phyloP scores from a whole-genome alignment of 2,329 filamentous ascomycete genomes.

The Sporothrix curviconia region DNA sequence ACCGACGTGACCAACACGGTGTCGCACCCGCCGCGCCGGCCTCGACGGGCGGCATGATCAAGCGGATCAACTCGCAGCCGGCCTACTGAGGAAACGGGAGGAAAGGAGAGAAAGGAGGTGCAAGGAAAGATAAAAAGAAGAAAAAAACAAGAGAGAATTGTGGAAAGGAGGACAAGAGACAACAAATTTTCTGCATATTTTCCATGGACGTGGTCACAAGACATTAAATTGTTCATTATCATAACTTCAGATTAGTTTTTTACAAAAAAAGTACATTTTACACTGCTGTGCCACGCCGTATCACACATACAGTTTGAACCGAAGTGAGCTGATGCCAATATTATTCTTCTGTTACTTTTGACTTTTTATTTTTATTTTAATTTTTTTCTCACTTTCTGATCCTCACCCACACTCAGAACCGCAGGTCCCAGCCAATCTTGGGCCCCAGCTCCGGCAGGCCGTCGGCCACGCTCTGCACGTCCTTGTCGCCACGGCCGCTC shows the following conservation, averaged over 20 bases:
- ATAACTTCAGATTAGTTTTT: too few species aligned
- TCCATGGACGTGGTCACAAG: too few species aligned
- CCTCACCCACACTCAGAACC: slow-evolving; percentile 39
- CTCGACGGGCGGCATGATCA: slow-evolving; percentile 10
- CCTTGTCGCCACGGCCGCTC: slow-evolving; percentile 92
- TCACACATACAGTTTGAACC: too few species aligned
- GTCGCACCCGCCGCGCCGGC: slow-evolving; percentile 8
- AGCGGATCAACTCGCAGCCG: slow-evolving; percentile 13
- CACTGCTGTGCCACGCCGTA: too few species aligned
- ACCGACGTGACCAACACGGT: neutral
- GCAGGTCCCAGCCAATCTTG: slow-evolving; percentile 69
- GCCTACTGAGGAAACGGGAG: neutral
- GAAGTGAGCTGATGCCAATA: too few species aligned
- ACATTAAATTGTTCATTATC: too few species aligned
- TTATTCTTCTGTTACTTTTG: too few species aligned
- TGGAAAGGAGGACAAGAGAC: too few species aligned
- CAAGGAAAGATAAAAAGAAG: too few species aligned
- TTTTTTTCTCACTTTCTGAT: neutral
- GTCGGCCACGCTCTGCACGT: slow-evolving; percentile 96
- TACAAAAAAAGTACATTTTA: too few species aligned
- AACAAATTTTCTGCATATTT: neutral
- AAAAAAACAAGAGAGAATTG: too few species aligned
- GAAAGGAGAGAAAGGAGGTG: neutral
- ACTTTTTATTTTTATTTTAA: neutral
- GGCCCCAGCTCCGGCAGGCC: slow-evolving; percentile 84